A percentile compares a stretch with the other conserved stretches of the same genome.
These are phyloP conservation scores for Mortierella antarctica DNA, from an alignment of 192 early-diverging fungal species.

Conservation along the genomic window DNA sequence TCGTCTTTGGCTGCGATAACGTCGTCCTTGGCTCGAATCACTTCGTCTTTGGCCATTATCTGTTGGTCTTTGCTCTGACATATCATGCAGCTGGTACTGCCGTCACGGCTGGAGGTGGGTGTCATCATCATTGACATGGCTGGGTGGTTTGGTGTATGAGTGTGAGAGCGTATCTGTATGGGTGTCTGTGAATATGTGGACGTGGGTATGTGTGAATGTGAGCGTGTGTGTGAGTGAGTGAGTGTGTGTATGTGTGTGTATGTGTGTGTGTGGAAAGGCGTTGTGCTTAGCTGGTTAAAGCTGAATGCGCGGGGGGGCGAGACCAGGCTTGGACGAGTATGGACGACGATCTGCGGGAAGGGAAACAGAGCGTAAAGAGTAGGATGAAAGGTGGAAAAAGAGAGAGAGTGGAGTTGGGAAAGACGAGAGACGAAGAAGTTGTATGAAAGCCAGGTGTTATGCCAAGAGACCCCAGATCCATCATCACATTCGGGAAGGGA, in stretches of 20 bases:
- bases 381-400: neutral
- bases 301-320: neutral
- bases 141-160: neutral
- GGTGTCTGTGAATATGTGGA: too few species aligned
- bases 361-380: neutral
- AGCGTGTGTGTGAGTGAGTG: too few species aligned
- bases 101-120: neutral
- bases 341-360: neutral
- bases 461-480: too few species aligned
- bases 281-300: neutral
- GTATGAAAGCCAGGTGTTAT: neutral
- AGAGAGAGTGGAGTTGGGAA: neutral
- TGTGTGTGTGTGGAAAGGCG: too few species aligned
- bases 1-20: neutral
- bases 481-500: neutral
- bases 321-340: neutral
- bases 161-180: too few species aligned
- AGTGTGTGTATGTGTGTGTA: too few species aligned
- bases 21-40: slow-evolving; percentile 42
- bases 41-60: slow-evolving; percentile 33
- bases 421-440: too few species aligned
- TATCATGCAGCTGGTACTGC: slow-evolving; percentile 13
- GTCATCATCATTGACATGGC: neutral
- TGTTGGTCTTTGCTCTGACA: slow-evolving; percentile 34
- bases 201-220: too few species aligned